Conservation (phyloP, 2,329 filamentous ascomycete genomes). For the Talaromyces sp. region DNA sequence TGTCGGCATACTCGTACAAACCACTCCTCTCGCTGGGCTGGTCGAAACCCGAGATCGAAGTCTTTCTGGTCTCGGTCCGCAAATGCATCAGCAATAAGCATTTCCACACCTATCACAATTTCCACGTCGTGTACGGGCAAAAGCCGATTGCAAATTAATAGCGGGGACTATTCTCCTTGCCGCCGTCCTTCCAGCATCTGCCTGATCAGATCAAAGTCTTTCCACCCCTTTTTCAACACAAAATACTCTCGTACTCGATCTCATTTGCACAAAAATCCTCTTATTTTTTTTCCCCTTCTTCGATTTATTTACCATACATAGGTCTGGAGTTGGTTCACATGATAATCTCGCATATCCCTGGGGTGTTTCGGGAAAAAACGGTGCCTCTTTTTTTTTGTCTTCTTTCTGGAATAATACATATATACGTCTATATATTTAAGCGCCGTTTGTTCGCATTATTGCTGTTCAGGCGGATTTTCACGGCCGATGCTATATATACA, state of each 20-base stretch:
- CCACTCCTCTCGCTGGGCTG: slow-evolving; percentile 37
- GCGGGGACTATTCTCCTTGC: not conserved
- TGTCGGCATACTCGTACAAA: slow-evolving; percentile 41
- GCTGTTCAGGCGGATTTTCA: not conserved
- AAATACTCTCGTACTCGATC: not conserved
- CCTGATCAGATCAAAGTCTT: not conserved
- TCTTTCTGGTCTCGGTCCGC: slow-evolving; percentile 40
- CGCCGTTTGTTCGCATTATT: not conserved
- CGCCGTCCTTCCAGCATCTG: not conserved
- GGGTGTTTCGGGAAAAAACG: not conserved
- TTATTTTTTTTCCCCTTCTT: not conserved
- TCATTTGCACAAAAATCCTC: not conserved
- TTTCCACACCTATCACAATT: slow-evolving; percentile 38
- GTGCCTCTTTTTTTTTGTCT: not conserved
- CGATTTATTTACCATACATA: not conserved
- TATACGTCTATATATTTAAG: not conserved
- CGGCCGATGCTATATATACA: not conserved
- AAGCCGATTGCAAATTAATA: slow-evolving; percentile 24
- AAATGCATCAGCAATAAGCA: slow-evolving; percentile 34
- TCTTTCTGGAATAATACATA: not conserved
- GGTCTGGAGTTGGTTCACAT: not conserved
- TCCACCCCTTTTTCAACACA: not conserved
- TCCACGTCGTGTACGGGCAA: slow-evolving; percentile 19
- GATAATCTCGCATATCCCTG: not conserved
- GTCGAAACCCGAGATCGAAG: slow-evolving; percentile 42